phyloP scores from a whole-genome alignment of 75 land plant species.

The Ceratopteris richardii region DNA sequence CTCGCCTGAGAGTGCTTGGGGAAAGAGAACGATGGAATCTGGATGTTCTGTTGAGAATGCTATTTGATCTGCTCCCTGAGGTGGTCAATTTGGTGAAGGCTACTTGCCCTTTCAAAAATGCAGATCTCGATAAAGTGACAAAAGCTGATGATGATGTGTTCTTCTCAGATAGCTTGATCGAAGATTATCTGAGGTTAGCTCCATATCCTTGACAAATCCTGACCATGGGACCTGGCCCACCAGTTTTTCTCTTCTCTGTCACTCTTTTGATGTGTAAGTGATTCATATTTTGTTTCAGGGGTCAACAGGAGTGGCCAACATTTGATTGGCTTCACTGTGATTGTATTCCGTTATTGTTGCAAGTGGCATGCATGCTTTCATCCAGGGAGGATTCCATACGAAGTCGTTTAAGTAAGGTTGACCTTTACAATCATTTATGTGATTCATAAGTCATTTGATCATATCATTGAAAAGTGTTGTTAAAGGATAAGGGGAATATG shows the following conservation, averaged over 20 bases:
- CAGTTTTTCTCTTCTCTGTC: background rate
- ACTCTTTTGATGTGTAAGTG: background rate
- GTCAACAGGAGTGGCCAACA: slow-evolving; percentile 58
- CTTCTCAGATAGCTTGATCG: slow-evolving; percentile 52
- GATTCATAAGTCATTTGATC: background rate
- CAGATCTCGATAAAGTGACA: slow-evolving; percentile 14
- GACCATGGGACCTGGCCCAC: no score
- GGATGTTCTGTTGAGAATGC: slow-evolving; percentile 75
- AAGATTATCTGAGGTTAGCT: slow-evolving; percentile 65
- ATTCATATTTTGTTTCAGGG: slow-evolving; percentile 25
- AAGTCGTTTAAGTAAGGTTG: slow-evolving; percentile 56
- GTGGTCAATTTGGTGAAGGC: slow-evolving; percentile 46
- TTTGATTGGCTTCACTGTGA: slow-evolving; percentile 85
- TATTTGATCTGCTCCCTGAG: slow-evolving; percentile 64
- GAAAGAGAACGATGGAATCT: slow-evolving; percentile 93
- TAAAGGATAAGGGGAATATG: no score
- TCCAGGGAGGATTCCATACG: slow-evolving; percentile 79
- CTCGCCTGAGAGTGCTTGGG: slow-evolving; percentile 75
- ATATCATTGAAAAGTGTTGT: background rate
- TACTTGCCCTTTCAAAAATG: slow-evolving; percentile 57
- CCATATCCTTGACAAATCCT: no score
- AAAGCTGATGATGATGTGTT: slow-evolving; percentile 21
- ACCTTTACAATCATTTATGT: background rate
- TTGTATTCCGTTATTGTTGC: slow-evolving; percentile 66
- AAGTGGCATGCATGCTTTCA: slow-evolving; percentile 65